Evolutionary conservation across 176 grass and related monocot species (phyloP).

Genomic region (Secale cereale): DNA sequence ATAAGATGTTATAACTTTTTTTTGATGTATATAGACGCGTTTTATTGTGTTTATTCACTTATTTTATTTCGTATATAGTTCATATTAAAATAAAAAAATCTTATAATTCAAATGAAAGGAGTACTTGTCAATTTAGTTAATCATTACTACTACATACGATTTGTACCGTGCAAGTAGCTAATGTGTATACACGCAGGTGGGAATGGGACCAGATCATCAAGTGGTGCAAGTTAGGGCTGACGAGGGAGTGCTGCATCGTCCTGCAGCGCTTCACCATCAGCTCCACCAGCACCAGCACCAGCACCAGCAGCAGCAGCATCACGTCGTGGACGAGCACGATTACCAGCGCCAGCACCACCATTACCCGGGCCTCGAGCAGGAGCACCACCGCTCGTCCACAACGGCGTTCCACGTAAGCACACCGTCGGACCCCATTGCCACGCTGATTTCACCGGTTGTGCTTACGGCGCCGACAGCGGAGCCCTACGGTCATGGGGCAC

Average conservation of each 20-base stretch:
- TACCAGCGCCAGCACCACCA: constrained; percentile 23
- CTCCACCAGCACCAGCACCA: background rate
- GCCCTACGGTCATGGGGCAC: constrained; percentile 27
- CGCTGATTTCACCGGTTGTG: constrained; percentile 37
- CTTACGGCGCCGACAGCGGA: constrained; percentile 26
- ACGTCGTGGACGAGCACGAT: constrained; percentile 22
- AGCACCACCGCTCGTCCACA: constrained; percentile 10
- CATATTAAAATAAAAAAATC: no score
- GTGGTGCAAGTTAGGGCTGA: constrained; percentile 13
- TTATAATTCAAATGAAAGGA: no score
- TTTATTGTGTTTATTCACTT: no score
- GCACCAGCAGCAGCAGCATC: constrained; percentile 42
- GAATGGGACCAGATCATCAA: constrained; percentile 29
- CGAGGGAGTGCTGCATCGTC: background rate
- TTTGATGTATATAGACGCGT: no score
- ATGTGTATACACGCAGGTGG: constrained; percentile 24
- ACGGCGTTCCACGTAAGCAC: constrained; percentile 45
- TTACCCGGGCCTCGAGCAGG: constrained; percentile 31
- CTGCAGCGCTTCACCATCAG: constrained; percentile 21
- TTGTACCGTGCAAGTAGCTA: background rate
- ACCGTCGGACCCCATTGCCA: constrained; percentile 32
- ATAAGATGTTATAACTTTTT: no score
- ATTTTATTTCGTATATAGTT: no score
- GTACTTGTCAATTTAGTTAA: background rate
- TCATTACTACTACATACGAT: background rate